Percentiles rank a stretch among this genome's conserved stretches.
Evolutionary conservation across 1,284 basidiomycete genomes (phyloP).

Genomic region (Taiwanofungus camphoratus): DNA sequence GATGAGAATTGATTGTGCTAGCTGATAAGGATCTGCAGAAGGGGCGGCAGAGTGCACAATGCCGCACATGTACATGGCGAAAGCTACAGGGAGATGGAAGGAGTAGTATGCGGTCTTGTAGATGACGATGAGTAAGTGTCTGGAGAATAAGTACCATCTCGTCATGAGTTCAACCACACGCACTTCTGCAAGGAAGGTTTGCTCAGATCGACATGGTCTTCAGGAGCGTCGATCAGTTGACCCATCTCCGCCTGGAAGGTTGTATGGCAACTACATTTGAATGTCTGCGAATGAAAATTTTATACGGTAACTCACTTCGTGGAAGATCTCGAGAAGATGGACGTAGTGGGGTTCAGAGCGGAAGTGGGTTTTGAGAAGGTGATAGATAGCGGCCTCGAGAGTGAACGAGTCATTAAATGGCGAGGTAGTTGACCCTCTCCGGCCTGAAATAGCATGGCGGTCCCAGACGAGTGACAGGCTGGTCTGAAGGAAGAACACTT

Average conservation of each 20-base stretch:
- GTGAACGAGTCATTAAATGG: slow-evolving; percentile 98
- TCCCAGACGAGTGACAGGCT: slow-evolving; percentile 90
- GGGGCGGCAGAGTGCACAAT: slow-evolving; percentile 45
- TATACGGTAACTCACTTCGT: slow-evolving; percentile 47
- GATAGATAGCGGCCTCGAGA: slow-evolving; percentile 94
- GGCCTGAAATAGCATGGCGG: slow-evolving; percentile 95
- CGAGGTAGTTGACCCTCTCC: slow-evolving; percentile 76
- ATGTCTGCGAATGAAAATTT: too few species aligned
- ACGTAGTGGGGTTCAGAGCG: slow-evolving; percentile 79
- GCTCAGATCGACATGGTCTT: slow-evolving; percentile 81
- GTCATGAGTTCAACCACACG: too few species aligned
- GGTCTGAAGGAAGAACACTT: slow-evolving; percentile 98
- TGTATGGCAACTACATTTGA: slow-evolving; percentile 56
- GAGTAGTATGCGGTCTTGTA: slow-evolving; percentile 99
- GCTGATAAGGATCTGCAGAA: slow-evolving; percentile 71
- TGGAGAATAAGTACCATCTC: too few species aligned
- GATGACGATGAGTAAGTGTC: slow-evolving; percentile 90
- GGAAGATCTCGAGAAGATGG: slow-evolving; percentile 88
- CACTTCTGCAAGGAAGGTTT: slow-evolving; percentile 87
- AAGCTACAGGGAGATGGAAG: slow-evolving; percentile 96
- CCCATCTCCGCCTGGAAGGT: slow-evolving; percentile 96
- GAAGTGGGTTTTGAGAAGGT: slow-evolving; percentile 87
- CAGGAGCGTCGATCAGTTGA: slow-evolving; percentile 93
- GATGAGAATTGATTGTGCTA: slow-evolving; percentile 81
- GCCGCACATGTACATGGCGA: slow-evolving; percentile 81